A percentile compares a stretch with the other conserved stretches of the same genome.
phyloP scores from a whole-genome alignment of 2,329 filamentous ascomycete species.

The Colletotrichum navitas region DNA sequence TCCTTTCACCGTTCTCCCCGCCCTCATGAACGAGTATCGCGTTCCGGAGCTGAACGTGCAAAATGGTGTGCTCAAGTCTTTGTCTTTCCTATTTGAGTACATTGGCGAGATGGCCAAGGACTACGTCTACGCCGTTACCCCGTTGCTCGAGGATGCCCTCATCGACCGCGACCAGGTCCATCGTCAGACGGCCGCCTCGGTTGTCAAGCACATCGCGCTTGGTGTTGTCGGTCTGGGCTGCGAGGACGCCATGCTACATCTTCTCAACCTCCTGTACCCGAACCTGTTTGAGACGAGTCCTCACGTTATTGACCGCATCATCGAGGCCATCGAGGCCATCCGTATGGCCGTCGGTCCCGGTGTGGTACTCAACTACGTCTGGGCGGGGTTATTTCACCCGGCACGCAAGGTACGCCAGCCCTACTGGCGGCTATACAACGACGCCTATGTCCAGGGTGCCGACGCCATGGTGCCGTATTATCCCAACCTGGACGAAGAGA shows the following conservation, averaged over 20 bases:
- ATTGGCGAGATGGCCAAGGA: slow-evolving; percentile 99
- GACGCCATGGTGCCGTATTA: slow-evolving; percentile 98
- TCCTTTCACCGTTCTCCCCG: slow-evolving; percentile 97
- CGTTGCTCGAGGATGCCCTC: slow-evolving; percentile 93
- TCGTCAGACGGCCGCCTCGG: slow-evolving; percentile 93
- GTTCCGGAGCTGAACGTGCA: slow-evolving; percentile 99
- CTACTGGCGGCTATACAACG: slow-evolving; percentile 98
- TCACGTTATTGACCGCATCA: slow-evolving; percentile 97
- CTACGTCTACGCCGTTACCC: slow-evolving; percentile 98
- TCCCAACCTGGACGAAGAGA: slow-evolving; percentile 85
- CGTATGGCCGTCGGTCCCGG: slow-evolving; percentile 93
- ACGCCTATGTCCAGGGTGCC: slow-evolving; percentile 92
- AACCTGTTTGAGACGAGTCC: slow-evolving; percentile 98
- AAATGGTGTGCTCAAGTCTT: slow-evolving; percentile 96
- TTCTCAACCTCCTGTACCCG: slow-evolving; percentile 95
- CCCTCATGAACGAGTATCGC: slow-evolving; percentile 99
- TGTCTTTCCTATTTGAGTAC: slow-evolving; percentile 98
- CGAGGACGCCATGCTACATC: slow-evolving; percentile 97
- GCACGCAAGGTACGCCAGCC: slow-evolving; percentile 93
- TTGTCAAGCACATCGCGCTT: slow-evolving; percentile 97
- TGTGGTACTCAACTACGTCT: slow-evolving; percentile 96
- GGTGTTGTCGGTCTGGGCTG: slow-evolving; percentile 98
- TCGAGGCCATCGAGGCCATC: slow-evolving; percentile 97
- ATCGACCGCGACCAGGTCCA: slow-evolving; percentile 99
- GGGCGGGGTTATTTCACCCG: slow-evolving; percentile 97